Base-by-base conservation (phyloP, 73 alveolate species). In the Paramecium primaurelia region DNA sequence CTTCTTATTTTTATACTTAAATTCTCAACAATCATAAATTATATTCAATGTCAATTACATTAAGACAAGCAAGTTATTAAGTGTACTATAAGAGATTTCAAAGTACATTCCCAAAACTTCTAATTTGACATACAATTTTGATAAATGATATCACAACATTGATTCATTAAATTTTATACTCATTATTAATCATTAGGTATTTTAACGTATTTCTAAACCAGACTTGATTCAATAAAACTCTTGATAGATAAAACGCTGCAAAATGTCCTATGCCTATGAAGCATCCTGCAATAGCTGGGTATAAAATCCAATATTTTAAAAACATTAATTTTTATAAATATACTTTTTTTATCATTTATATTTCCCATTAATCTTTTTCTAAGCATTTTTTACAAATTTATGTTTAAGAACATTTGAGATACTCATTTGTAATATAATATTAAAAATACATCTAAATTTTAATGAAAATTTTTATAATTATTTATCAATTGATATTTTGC, bases 11-110 rank as follows among this genome's bases (percentile, higher is more conserved):
- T 77, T 51, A 69, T 10, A 84, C 80, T 20, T 69, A 18, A 28
- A 69, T 88, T 69, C 77, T 89, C n/a, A 88, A 25, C 30, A 88
- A 77, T 20, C 89, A 83, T 16, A 44, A 77, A 22, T 83, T 91
- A 64, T 71, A 88, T 10, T 91, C 91, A 25, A 88, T 51, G 2
- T 88, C 93, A 44, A 71, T 60, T 1, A 69, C 64, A n/a, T 86
- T 75, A 49, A 49, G 22, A 20, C 37, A 2, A 32, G 14, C 58
- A n/a, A 69, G 20, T 22, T 37, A 12, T 14, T 59, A 28, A 2
- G 68, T 37, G 18, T 86, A 86, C 20, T 34, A 45, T 1, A 88
- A 59, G 26, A 88, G 60, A 88, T 22, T 22, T 87, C 93, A 22
- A 87, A 25, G 14, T 88, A 32, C 93, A 87, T 64, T 87, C 93